phyloP scores from a whole-genome alignment of 306 rosid species.

The Inga laurina region DNA sequence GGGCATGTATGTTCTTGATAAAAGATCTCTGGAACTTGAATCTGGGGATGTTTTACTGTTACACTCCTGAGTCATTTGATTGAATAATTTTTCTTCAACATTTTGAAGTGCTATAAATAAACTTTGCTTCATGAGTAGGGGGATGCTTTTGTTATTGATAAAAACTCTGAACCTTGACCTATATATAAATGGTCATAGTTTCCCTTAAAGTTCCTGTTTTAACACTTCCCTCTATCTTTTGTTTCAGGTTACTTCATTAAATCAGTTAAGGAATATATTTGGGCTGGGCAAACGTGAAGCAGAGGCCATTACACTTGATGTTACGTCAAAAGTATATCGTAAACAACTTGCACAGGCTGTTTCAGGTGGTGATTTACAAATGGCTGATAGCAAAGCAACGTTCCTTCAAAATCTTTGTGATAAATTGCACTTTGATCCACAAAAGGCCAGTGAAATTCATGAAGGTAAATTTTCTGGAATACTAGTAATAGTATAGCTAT shows the following conservation, averaged over 20 bases:
- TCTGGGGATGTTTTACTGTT: slow-evolving; percentile 8
- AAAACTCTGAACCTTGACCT: background rate
- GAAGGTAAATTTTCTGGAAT: slow-evolving; percentile 55
- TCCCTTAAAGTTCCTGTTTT: background rate
- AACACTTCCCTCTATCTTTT: slow-evolving; percentile 11
- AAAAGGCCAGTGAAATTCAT: slow-evolving; percentile 87
- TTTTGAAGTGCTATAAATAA: background rate
- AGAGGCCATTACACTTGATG: slow-evolving; percentile 72
- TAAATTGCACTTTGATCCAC: slow-evolving; percentile 82
- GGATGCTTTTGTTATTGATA: slow-evolving; percentile 18
- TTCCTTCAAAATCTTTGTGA: slow-evolving; percentile 94
- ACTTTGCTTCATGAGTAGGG: background rate
- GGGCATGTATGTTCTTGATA: background rate
- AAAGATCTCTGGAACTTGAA: slow-evolving; percentile 43
- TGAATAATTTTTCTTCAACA: background rate
- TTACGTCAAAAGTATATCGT: slow-evolving; percentile 80
- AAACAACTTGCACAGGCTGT: slow-evolving; percentile 75
- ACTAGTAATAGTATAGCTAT: background rate
- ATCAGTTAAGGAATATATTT: slow-evolving; percentile 88
- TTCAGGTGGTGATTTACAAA: slow-evolving; percentile 70
- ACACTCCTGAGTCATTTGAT: slow-evolving; percentile 1
- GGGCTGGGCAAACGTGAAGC: slow-evolving; percentile 94
- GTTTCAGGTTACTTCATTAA: slow-evolving; percentile 68
- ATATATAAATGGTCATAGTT: background rate
- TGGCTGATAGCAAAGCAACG: slow-evolving; percentile 94